Base-by-base conservation (phyloP, 2,329 filamentous ascomycete species). In the Verticillium klebahnii region DNA sequence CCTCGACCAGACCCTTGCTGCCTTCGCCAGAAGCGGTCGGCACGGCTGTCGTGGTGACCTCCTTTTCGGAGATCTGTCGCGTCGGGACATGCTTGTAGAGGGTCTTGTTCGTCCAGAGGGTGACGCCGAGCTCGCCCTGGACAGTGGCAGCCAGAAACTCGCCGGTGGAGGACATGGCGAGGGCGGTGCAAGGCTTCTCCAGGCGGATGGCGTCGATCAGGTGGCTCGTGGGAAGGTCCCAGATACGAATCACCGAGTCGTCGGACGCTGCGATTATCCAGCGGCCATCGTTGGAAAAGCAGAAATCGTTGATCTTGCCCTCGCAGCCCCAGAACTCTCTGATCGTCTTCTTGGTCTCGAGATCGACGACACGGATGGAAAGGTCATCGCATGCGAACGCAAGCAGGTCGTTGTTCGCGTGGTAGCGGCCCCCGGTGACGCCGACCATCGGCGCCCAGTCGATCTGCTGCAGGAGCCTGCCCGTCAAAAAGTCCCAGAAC, bases 401-500 rank as follows among this genome's bases (percentile, higher is more conserved):
- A 60, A 97, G 85, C 12, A 99, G 81, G 69, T 97, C 93, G 69
- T 89, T 97, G 2, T 87, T 85, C 4, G 89, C 82, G 71, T 96
- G 93, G 72, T 96, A 95, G 62, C 89, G 88, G 68, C 94, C 88
- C 17, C 85, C 87, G 0, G 87, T 91, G 59, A 96, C 88, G 56
- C 88, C 85, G 5, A 88, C 88, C 83, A 91, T 91, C 3, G 86
- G 86, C 55, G 89, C 86, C 90, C 93, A 96, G 73, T 93, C 88
- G 59, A 98, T 86, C 70, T 97, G 88, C 65, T 94, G 85, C 12
- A 91, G 72, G 2, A 98, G 82, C 55, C 86, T 84, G 8, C 94
- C 95, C 0, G 90, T 92, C n/a, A 87, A 76, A 66, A 99, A 96
- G 67, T 96, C 91, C 96, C 96, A 99, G 73, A 99, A 98, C 79